phyloP scores from a whole-genome alignment of 805 yeast species.

The Saturnispora ahearnii region DNA sequence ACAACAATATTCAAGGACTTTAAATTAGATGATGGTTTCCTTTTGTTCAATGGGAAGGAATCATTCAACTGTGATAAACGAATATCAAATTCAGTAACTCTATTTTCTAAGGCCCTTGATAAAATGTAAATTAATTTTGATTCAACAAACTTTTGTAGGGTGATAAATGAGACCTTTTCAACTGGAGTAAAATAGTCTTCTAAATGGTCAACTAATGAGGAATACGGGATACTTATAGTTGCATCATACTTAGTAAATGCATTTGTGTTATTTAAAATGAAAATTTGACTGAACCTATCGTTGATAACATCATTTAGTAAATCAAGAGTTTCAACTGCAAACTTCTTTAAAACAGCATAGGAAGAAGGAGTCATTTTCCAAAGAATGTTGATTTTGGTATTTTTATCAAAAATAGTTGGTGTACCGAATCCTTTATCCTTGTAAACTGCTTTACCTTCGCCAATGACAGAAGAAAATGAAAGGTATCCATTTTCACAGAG shows the following conservation, averaged over 20 bases:
- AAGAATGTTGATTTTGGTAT: slow-evolving; percentile 66
- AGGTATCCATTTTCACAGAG: slow-evolving; percentile 53
- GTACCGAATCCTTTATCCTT: slow-evolving; percentile 50
- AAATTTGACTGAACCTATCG: slow-evolving; percentile 75
- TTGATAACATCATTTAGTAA: slow-evolving; percentile 69
- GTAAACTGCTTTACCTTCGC: slow-evolving; percentile 37
- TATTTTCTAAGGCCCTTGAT: slow-evolving; percentile 46
- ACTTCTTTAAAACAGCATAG: slow-evolving; percentile 49
- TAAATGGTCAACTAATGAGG: slow-evolving; percentile 31
- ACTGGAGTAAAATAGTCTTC: slow-evolving; percentile 48
- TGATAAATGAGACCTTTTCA: slow-evolving; percentile 63
- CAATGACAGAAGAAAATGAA: slow-evolving; percentile 52
- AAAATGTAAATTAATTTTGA: slow-evolving; percentile 54
- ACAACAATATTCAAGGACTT: slow-evolving; percentile 34
- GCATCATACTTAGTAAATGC: slow-evolving; percentile 60
- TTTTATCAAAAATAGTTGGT: slow-evolving; percentile 70
- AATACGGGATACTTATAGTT: slow-evolving; percentile 43
- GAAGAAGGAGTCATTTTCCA: slow-evolving; percentile 73
- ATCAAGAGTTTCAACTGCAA: slow-evolving; percentile 58
- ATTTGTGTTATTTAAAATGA: slow-evolving; percentile 50
- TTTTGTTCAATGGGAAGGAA: slow-evolving; percentile 37
- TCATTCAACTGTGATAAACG: slow-evolving; percentile 13
- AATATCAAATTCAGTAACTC: slow-evolving; percentile 34
- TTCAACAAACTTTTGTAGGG: slow-evolving; percentile 56
- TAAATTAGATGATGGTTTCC: slow-evolving; percentile 37